Conservation (phyloP, 257 asterid species). For the Solanum verrucosum region DNA sequence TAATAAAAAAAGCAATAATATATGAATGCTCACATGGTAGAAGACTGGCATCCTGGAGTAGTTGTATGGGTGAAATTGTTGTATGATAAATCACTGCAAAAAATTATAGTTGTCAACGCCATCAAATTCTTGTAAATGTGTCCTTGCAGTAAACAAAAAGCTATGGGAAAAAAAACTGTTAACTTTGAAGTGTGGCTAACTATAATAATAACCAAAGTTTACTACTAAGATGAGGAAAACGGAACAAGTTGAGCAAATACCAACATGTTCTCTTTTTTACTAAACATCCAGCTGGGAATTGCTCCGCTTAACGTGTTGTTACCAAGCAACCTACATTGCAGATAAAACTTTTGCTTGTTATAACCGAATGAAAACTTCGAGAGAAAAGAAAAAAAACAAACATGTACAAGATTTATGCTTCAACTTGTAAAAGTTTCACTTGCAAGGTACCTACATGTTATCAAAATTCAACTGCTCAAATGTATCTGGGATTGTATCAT, state of each 20-base stretch:
- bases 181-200: neutral
- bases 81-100: slow-evolving; percentile 84
- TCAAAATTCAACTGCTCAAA: slow-evolving; percentile 4
- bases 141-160: neutral
- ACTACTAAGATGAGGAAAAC: neutral
- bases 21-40: slow-evolving; percentile 37
- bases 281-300: slow-evolving; percentile 41
- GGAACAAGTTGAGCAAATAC: slow-evolving; percentile 6
- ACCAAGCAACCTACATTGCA: slow-evolving; percentile 50
- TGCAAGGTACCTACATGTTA: slow-evolving; percentile 32
- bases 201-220: neutral
- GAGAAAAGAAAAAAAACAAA: neutral
- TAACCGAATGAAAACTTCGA: neutral
- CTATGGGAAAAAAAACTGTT: neutral
- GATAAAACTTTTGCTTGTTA: neutral
- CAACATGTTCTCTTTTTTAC: slow-evolving; percentile 21
- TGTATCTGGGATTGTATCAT: slow-evolving; percentile 36
- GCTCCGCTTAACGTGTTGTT: slow-evolving; percentile 61
- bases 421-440: neutral
- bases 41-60: slow-evolving; percentile 26
- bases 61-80: slow-evolving; percentile 51
- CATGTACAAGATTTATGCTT: neutral
- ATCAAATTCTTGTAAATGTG: neutral
- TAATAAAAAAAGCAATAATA: neutral
- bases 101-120: neutral